Evolutionary conservation across 2,329 filamentous ascomycete species (phyloP).

Genomic region (Coleophoma eucalyptorum): DNA sequence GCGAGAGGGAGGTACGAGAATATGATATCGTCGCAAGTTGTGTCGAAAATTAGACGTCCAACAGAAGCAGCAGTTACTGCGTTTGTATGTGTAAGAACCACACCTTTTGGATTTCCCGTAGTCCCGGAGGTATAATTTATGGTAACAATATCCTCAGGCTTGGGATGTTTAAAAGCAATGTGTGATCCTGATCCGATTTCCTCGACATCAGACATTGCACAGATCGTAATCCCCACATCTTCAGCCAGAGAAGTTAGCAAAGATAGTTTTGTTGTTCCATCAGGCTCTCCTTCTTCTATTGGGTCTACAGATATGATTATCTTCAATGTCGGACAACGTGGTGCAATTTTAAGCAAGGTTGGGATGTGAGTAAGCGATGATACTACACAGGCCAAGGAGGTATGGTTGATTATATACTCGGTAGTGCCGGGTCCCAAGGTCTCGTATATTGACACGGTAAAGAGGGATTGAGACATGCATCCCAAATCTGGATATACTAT

Average conservation of each 20-base stretch:
- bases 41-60: slow-evolving; percentile 50
- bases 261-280: slow-evolving; percentile 73
- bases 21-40: slow-evolving; percentile 53
- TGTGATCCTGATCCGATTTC: slow-evolving; percentile 64
- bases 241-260: slow-evolving; percentile 72
- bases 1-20: slow-evolving; percentile 90
- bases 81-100: slow-evolving; percentile 76
- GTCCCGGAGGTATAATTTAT: slow-evolving; percentile 91
- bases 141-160: slow-evolving; percentile 74
- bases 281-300: slow-evolving; percentile 73
- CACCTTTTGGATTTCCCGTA: slow-evolving; percentile 78
- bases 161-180: slow-evolving; percentile 67
- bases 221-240: slow-evolving; percentile 72
- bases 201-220: slow-evolving; percentile 79
- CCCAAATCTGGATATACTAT: slow-evolving; percentile 63
- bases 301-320: slow-evolving; percentile 84
- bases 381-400: slow-evolving; percentile 69
- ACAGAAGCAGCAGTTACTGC: slow-evolving; percentile 69
- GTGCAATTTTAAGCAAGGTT: slow-evolving; percentile 62
- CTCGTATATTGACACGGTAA: slow-evolving; percentile 91
- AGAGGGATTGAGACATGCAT: slow-evolving; percentile 82
- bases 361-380: slow-evolving; percentile 80
- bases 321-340: slow-evolving; percentile 77
- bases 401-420: slow-evolving; percentile 94
- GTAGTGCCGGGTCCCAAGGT: slow-evolving; percentile 87